Percentiles rank a stretch among this genome's conserved stretches.
Evolutionary conservation across 805 yeast genomes (phyloP).

Genomic region (Candida loeiensis): DNA sequence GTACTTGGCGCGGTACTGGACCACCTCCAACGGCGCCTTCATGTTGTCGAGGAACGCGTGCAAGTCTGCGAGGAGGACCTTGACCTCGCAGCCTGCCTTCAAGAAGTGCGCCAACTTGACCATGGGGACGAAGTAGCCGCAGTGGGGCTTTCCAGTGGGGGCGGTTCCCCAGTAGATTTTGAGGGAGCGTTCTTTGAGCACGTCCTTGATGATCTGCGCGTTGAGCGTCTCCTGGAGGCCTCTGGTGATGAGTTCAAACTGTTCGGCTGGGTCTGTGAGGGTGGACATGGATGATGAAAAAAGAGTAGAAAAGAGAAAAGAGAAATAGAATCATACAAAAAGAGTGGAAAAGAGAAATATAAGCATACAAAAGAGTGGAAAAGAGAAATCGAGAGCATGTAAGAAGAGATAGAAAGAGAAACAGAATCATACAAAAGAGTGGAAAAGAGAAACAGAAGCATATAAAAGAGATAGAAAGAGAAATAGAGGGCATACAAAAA

Average conservation of each 20-base stretch:
- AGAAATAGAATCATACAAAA: too few relatives aligned
- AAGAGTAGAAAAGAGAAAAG: not conserved
- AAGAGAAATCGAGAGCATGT: too few relatives aligned
- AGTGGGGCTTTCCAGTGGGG: slow-evolving; percentile 97
- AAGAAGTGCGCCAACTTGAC: slow-evolving; percentile 91
- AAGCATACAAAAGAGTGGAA: too few relatives aligned
- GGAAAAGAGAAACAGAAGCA: too few relatives aligned
- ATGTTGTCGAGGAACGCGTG: slow-evolving; percentile 97
- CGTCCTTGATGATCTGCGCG: slow-evolving; percentile 79
- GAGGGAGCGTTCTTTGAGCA: slow-evolving; percentile 78
- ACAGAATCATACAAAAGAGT: too few relatives aligned
- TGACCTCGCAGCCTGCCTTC: slow-evolving; percentile 94
- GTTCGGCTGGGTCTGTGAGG: slow-evolving; percentile 52
- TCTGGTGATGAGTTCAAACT: slow-evolving; percentile 73
- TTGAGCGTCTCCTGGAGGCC: slow-evolving; percentile 90
- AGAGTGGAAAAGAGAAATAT: too few relatives aligned
- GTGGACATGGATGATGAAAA: slow-evolving; percentile 19
- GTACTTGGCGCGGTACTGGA: slow-evolving; percentile 82
- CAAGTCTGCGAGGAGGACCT: slow-evolving; percentile 86
- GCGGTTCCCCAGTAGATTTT: slow-evolving; percentile 99
- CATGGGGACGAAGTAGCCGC: slow-evolving; percentile 99
- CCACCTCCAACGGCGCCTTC: slow-evolving; percentile 96
- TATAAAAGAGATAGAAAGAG: too few relatives aligned
- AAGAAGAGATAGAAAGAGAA: too few relatives aligned
- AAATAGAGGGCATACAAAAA: too few relatives aligned